phyloP scores from a whole-genome alignment of 1,284 basidiomycete species.

The Omphalotus olearius region DNA sequence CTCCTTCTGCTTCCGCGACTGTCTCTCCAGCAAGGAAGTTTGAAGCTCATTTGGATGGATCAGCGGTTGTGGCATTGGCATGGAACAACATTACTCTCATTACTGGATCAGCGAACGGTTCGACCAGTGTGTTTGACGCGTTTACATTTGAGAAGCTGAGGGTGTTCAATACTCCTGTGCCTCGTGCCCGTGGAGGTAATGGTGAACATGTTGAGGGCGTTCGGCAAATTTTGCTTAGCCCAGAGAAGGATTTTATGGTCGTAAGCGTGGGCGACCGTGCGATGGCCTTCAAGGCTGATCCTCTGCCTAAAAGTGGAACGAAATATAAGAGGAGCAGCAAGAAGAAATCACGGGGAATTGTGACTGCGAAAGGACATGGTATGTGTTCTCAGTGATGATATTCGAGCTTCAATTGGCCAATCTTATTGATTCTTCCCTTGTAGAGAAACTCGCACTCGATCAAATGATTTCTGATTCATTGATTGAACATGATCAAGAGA shows the following conservation, averaged over 20 bases:
- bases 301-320: conserved; percentile 32
- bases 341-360: conserved; percentile 30
- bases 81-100: conserved; percentile 55
- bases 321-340: conserved; percentile 27
- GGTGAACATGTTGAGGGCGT: conserved; percentile 46
- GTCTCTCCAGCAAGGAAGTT: conserved; percentile 42
- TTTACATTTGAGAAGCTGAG: conserved; percentile 56
- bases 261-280: conserved; percentile 62
- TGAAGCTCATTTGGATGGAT: conserved; percentile 55
- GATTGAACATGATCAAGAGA: conserved; percentile 48
- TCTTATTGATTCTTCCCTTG: conserved; percentile 16
- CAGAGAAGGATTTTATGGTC: conserved; percentile 56
- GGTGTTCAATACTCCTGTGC: conserved; percentile 45
- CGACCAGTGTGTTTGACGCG: conserved; percentile 62
- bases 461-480: conserved; percentile 63
- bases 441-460: conserved; percentile 63
- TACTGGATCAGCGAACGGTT: conserved; percentile 63
- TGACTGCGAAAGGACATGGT: conserved; percentile 48
- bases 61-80: conserved; percentile 54
- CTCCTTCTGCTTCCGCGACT: conserved; percentile 3
- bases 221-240: conserved; percentile 56
- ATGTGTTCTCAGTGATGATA: conserved; percentile 24
- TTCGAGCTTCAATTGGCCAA: conserved; percentile 14
- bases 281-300: conserved; percentile 66
- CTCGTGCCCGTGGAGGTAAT: conserved; percentile 27